Conservation (phyloP, 1,284 basidiomycete species). For the Papiliotrema laurentii region DNA sequence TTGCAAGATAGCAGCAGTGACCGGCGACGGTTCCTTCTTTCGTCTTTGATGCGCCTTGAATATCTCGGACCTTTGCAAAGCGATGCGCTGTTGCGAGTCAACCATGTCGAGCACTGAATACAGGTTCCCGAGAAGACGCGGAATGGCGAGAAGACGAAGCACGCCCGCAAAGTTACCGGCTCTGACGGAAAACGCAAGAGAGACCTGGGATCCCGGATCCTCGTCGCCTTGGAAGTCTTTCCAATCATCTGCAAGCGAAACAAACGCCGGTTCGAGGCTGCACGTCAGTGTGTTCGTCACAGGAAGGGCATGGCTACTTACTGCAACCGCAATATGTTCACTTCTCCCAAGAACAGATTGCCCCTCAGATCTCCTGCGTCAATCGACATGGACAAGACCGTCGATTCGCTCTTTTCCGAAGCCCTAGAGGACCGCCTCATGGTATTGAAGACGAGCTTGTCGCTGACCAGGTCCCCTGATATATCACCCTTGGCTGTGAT, state of each 20-base stretch:
- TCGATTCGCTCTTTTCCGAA: conserved; percentile 38
- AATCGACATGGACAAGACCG: conserved; percentile 69
- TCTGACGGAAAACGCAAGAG: conserved; percentile 68
- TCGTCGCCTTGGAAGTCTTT: conserved; percentile 53
- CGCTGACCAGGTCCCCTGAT: conserved; percentile 63
- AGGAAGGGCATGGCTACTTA: conserved; percentile 47
- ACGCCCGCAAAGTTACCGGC: conserved; percentile 67
- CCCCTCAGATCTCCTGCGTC: conserved; percentile 67
- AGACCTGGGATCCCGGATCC: conserved; percentile 61
- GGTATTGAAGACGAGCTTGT: conserved; percentile 71
- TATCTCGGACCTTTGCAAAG: conserved; percentile 57
- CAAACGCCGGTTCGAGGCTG: conserved; percentile 71
- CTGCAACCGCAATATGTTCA: conserved; percentile 72
- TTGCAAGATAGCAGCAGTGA: conserved; percentile 74
- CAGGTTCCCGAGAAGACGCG: conserved; percentile 36
- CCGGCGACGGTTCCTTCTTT: conserved; percentile 57
- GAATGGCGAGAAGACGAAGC: conserved; percentile 57
- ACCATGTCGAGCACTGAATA: conserved; percentile 54
- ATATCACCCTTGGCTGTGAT: conserved; percentile 68
- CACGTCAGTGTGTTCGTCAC: background rate
- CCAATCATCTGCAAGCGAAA: conserved; percentile 81
- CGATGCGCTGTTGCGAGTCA: conserved; percentile 56
- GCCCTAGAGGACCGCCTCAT: conserved; percentile 54
- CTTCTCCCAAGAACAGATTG: conserved; percentile 69
- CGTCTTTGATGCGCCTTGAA: conserved; percentile 67